Percentiles rank a stretch among this genome's conserved stretches.
phyloP scores from a whole-genome alignment of 2,329 filamentous ascomycete species.

The Hymenoscyphus occultus region DNA sequence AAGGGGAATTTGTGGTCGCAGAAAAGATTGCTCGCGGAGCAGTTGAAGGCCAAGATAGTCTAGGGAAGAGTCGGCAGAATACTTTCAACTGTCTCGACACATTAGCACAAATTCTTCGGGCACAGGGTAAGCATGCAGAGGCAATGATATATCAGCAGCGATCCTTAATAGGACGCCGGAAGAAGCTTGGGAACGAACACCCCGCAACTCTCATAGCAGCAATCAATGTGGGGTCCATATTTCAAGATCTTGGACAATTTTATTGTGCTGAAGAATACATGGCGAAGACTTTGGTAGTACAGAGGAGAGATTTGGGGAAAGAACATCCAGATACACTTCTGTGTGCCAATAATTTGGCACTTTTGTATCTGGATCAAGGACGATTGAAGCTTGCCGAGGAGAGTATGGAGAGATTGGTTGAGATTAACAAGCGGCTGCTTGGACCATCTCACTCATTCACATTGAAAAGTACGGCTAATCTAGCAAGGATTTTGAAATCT shows the following conservation, averaged over 20 bases:
- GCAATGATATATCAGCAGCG: conserved; percentile 2
- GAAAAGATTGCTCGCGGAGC: conserved; percentile 5
- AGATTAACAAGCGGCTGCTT: background rate
- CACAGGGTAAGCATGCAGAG: background rate
- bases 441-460: conserved; percentile 11
- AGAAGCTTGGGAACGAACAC: background rate
- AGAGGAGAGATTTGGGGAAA: background rate
- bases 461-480: background rate
- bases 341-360: conserved; percentile 6
- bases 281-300: background rate
- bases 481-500: conserved; percentile 5
- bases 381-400: conserved; percentile 12
- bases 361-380: background rate
- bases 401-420: conserved; percentile 3
- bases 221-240: background rate
- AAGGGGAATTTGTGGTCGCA: conserved; percentile 2
- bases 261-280: conserved; percentile 2
- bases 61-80: background rate
- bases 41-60: background rate
- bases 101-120: background rate
- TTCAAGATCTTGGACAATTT: background rate
- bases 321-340: background rate
- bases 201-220: background rate
- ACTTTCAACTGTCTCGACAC: background rate
- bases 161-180: background rate